Evolutionary conservation across 257 asterid genomes (phyloP).

Genomic region (Eucommia ulmoides): DNA sequence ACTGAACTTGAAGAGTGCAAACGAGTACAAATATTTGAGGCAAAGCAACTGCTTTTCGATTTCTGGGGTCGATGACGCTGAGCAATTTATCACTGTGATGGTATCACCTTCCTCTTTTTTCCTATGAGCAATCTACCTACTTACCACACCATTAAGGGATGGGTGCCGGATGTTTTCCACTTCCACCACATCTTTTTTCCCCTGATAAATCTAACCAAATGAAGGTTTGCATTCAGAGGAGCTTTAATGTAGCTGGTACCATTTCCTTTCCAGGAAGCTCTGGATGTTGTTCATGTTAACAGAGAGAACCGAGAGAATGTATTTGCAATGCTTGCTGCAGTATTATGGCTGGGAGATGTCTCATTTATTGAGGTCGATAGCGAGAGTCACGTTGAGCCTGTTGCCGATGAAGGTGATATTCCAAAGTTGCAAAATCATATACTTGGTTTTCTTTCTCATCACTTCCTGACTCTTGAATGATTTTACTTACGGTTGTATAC

Average conservation of each 20-base stretch:
- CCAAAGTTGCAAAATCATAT: too few species aligned
- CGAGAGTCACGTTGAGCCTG: conserved; percentile 94
- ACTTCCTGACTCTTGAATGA: neutral
- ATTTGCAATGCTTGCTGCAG: conserved; percentile 96
- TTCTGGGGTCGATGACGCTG: conserved; percentile 91
- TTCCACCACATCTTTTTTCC: too few species aligned
- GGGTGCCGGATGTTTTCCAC: too few species aligned
- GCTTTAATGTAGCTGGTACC: too few species aligned
- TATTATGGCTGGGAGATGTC: conserved; percentile 87
- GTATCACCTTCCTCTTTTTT: conserved; percentile 22
- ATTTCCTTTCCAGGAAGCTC: conserved; percentile 64
- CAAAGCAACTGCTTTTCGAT: conserved; percentile 77
- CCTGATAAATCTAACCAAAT: too few species aligned
- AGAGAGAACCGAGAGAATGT: conserved; percentile 88
- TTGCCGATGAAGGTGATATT: conserved; percentile 89
- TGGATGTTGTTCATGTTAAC: conserved; percentile 81
- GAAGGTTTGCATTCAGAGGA: too few species aligned
- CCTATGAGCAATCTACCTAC: too few species aligned
- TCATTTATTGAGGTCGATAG: conserved; percentile 62
- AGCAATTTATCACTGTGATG: conserved; percentile 67
- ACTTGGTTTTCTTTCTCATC: neutral
- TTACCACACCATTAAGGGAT: too few species aligned
- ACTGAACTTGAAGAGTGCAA: conserved; percentile 52
- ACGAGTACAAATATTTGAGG: conserved; percentile 66
- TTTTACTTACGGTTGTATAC: conserved; percentile 2